Evolutionary conservation across 768 basidiomycete genomes (phyloP), one percentile per base, ranked within the genome.

Genomic region (Rhodotorula paludigena): DNA sequence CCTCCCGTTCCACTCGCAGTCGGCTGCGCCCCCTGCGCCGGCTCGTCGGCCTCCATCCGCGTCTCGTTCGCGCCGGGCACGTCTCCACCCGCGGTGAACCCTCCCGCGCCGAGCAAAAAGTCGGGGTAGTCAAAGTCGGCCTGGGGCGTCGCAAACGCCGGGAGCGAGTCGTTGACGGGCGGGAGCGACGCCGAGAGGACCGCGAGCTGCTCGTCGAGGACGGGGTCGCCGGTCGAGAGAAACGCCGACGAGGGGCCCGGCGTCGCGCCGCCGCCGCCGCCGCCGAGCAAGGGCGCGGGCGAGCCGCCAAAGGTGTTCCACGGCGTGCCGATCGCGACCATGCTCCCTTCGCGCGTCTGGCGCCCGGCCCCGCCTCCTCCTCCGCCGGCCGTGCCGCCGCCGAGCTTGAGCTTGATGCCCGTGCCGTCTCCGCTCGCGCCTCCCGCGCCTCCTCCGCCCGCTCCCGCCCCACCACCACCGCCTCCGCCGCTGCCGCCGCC

Each of bases 361-460:
- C 52, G 47, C 20, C 54, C 65, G 8, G 12, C 51, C n/a, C 49
- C 36, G 35, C 52, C 28, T 25, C 33, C 2, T 23, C 39, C 2
- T 35, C 41, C 44, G 38, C 38, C 20, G 32, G 2, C 20, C 20
- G 16, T 10, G 52, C 57, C 54, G 2, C 65, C 49, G 9, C 61
- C 65, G 28, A 71, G 33, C 38, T 71, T 66, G n/a, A 71, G 47
- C 65, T 64, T 66, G 62, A 71, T 71, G 20, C 52, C 44, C 15
- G 44, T 45, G 8, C 47, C 69, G n/a, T n/a, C n/a, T n/a, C n/a
- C n/a, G n/a, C n/a, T n/a, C n/a, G n/a, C n/a, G n/a, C n/a, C n/a
- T n/a, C n/a, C n/a, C n/a, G n/a, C 55, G 0, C 60, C 59, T 12
- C 33, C 42, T 15, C 45, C 66, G 18, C 11, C 33, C 2, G 10